A percentile compares a stretch with the other conserved stretches of the same genome.
These are phyloP conservation scores for Raphanus sativus DNA, from an alignment of 345 rosid genomes.

Conservation along the genomic window DNA sequence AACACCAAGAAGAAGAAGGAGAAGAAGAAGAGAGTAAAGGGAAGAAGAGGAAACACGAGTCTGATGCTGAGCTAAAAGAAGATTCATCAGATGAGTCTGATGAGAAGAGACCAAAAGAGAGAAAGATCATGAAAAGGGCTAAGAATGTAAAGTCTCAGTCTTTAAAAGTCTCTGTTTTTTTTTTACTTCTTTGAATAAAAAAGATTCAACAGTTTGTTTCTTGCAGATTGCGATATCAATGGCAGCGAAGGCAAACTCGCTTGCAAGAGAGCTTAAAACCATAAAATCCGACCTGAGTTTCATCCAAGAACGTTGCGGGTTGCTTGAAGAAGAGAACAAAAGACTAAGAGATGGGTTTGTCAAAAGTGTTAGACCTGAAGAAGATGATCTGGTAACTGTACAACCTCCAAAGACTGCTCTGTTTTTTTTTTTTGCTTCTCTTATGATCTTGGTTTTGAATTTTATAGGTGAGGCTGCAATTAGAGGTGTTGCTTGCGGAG, in stretches of 20 bases:
- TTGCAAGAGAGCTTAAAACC: too few species aligned
- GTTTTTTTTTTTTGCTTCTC: not conserved
- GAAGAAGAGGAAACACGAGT: slow-evolving; percentile 65
- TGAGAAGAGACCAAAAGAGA: slow-evolving; percentile 47
- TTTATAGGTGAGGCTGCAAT: slow-evolving; percentile 80
- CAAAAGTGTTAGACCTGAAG: too few species aligned
- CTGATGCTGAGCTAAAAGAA: slow-evolving; percentile 42
- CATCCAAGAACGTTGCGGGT: too few species aligned
- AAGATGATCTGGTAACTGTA: not conserved
- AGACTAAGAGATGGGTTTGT: too few species aligned
- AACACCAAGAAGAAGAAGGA: slow-evolving; percentile 10
- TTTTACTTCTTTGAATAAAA: not conserved
- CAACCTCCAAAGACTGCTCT: too few species aligned
- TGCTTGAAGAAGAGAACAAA: too few species aligned
- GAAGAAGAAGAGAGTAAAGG: slow-evolving; percentile 41
- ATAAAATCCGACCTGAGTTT: too few species aligned
- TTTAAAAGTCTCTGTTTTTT: not conserved
- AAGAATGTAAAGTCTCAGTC: slow-evolving; percentile 59
- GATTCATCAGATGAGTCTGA: slow-evolving; percentile 44
- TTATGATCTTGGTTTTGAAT: not conserved
- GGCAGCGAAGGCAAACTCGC: too few species aligned
- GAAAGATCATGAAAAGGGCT: slow-evolving; percentile 60
- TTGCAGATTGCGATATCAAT: too few species aligned
- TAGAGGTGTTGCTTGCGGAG: slow-evolving; percentile 87
- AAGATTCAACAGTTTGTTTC: slow-evolving; percentile 6